Conservation (phyloP, 352 stramenopile genomes). For the Peronospora belbahrii region DNA sequence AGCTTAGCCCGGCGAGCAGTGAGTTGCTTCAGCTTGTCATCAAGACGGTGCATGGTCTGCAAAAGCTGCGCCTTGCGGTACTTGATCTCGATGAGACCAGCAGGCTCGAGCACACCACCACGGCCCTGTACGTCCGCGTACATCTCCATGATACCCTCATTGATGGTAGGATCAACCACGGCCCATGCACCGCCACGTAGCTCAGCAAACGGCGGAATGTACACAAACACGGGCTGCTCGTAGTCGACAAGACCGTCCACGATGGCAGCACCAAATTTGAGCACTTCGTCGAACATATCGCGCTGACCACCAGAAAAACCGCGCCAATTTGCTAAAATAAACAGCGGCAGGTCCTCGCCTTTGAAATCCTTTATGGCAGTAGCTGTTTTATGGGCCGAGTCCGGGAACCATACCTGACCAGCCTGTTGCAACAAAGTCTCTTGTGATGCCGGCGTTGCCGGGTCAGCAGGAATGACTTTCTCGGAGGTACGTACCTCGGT, state of each 20-base stretch:
- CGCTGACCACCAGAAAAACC: conserved; percentile 98
- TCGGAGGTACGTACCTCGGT: conserved; percentile 98
- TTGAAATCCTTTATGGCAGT: conserved; percentile 99
- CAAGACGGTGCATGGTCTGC: conserved; percentile 94
- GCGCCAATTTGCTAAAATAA: conserved; percentile 99
- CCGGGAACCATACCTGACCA: conserved; percentile 99
- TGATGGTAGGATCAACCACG: conserved; percentile 99
- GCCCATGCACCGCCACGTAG: conserved; percentile 98
- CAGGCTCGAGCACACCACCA: conserved; percentile 98
- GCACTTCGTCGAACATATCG: conserved; percentile 99
- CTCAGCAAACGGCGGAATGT: conserved; percentile 98
- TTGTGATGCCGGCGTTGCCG: conserved; percentile 93
- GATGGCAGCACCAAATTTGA: conserved; percentile 99
- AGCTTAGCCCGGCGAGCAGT: conserved; percentile 57
- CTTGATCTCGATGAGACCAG: conserved; percentile 98
- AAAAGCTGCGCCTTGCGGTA: conserved; percentile 98
- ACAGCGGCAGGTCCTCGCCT: conserved; percentile 97
- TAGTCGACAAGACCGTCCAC: conserved; percentile 99
- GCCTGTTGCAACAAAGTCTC: conserved; percentile 96
- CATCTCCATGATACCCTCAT: conserved; percentile 99
- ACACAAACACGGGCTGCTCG: conserved; percentile 99
- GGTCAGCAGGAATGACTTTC: conserved; percentile 96
- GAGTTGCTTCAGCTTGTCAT: conserved; percentile 88
- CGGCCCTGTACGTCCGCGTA: conserved; percentile 92
- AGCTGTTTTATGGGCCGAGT: conserved; percentile 99